phyloP scores from a whole-genome alignment of 2,329 filamentous ascomycete genomes.

The Metarhizium humberi region DNA sequence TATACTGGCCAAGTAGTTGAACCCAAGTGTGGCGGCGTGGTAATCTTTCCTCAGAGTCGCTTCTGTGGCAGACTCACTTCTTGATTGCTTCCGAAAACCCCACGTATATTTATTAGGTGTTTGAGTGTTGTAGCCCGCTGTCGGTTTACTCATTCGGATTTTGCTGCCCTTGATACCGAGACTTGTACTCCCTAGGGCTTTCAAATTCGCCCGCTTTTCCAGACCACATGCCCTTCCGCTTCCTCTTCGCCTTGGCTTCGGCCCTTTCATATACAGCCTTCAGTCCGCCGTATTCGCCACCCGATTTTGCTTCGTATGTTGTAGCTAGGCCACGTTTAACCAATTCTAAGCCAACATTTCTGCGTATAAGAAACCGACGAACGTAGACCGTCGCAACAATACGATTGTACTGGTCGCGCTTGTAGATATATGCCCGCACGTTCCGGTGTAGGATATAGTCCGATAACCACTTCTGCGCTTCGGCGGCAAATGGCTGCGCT shows the following conservation, averaged over 20 bases:
- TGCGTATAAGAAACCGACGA: conserved; percentile 56
- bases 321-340: conserved; percentile 75
- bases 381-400: conserved; percentile 80
- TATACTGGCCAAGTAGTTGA: not conserved
- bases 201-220: conserved; percentile 56
- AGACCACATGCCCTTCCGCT: conserved; percentile 67
- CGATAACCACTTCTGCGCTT: conserved; percentile 76
- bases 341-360: conserved; percentile 87
- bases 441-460: conserved; percentile 60
- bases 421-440: conserved; percentile 76
- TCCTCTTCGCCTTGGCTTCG: conserved; percentile 56
- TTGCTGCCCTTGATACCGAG: conserved; percentile 19
- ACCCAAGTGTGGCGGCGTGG: not conserved
- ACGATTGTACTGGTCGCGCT: conserved; percentile 84
- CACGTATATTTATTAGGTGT: not conserved
- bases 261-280: conserved; percentile 55
- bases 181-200: conserved; percentile 85
- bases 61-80: not conserved
- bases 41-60: not conserved
- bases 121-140: not conserved
- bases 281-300: conserved; percentile 75
- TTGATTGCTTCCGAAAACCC: not conserved
- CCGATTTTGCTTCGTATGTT: conserved; percentile 86
- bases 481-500: conserved; percentile 72
- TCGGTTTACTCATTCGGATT: conserved; percentile 4